Base-by-base conservation (phyloP, 164 flowering plant species). In the Magnolia sinica region DNA sequence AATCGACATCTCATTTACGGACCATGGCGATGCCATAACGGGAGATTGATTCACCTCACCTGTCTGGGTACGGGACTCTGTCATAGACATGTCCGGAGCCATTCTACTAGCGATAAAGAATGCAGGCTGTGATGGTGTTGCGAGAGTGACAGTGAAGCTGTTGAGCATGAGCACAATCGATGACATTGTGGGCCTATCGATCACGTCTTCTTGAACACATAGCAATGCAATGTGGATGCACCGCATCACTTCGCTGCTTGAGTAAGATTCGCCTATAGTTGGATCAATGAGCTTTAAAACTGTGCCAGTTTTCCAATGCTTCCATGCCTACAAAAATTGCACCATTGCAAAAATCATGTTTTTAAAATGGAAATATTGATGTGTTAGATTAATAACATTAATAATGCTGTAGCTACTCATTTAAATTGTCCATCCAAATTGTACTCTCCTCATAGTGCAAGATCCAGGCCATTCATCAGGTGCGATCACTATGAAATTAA, bases 291-390 rank as follows among this genome's bases (percentile, higher is more conserved):
- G 6, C 31, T 72, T 64, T 9, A 72, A 18, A 58, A 18, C 16
- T 22, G 8, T 55, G 7, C 74, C 74, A 51, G 24, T 58, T 13
- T 72, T 72, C 74, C 74, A 72, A 7, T 9, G 49, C 64, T 16
- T 58, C 74, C 64, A 55, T 52, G 64, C 64, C 74, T 51, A n/a
- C 7, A 68, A 68, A 8, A 68, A 8, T 14, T 64, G 24, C 68
- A 55, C 61, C 61, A 55, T 11, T 9, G 10, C 61, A 55, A 9
- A 55, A 7, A 55, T 8, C 18, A 55, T 13, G 18, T 37, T 37
- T 37, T 37, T 4, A 37, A 5, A 37, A 37, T 37, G 45, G 45
- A 37, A 37, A 7, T 37, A 37, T 37, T 4, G 45, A 37, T 37
- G 45, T 37, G 45, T 0, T 16, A 11, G 13, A 55, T 55, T 55